phyloP scores from a whole-genome alignment of 1,284 basidiomycete species.

The Leccinum fallax region DNA sequence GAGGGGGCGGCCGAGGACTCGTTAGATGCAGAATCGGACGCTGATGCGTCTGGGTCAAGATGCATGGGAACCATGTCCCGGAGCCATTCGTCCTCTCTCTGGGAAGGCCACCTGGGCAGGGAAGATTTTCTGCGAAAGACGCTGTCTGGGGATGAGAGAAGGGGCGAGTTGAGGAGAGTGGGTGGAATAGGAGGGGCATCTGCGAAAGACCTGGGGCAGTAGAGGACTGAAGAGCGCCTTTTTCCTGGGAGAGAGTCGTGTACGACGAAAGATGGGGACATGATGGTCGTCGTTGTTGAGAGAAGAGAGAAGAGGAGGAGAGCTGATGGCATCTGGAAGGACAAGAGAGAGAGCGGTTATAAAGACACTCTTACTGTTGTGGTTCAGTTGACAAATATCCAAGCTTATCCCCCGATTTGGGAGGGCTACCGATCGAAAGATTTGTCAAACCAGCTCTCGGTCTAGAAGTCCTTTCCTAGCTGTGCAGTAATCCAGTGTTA shows the following conservation, averaged over 20 bases:
- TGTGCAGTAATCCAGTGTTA: slow-evolving; percentile 1
- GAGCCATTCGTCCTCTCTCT: slow-evolving; percentile 59
- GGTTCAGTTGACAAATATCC: slow-evolving; percentile 30
- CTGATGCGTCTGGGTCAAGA: background rate
- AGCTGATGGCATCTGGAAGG: slow-evolving; percentile 17
- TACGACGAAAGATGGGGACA: slow-evolving; percentile 20
- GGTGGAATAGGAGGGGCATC: slow-evolving; percentile 53
- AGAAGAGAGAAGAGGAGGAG: background rate
- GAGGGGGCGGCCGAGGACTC: slow-evolving; percentile 18
- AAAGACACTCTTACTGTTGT: slow-evolving; percentile 10
- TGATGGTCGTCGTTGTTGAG: background rate
- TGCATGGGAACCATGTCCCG: slow-evolving; percentile 57
- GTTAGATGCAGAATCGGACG: background rate
- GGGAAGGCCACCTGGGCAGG: slow-evolving; percentile 42
- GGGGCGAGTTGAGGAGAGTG: slow-evolving; percentile 53
- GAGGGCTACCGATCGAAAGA: slow-evolving; percentile 25
- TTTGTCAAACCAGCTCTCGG: slow-evolving; percentile 14
- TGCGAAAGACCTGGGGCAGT: slow-evolving; percentile 6
- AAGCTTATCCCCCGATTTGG: slow-evolving; percentile 28
- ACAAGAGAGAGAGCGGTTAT: slow-evolving; percentile 14
- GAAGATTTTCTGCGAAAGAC: slow-evolving; percentile 45
- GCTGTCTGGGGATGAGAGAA: slow-evolving; percentile 51
- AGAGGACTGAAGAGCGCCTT: slow-evolving; percentile 24
- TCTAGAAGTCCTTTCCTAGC: background rate
- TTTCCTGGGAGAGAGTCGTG: slow-evolving; percentile 17